These are phyloP conservation scores for Miscanthus lutarioriparius DNA, from an alignment of 176 grass and related monocot species.

Conservation along the genomic window DNA sequence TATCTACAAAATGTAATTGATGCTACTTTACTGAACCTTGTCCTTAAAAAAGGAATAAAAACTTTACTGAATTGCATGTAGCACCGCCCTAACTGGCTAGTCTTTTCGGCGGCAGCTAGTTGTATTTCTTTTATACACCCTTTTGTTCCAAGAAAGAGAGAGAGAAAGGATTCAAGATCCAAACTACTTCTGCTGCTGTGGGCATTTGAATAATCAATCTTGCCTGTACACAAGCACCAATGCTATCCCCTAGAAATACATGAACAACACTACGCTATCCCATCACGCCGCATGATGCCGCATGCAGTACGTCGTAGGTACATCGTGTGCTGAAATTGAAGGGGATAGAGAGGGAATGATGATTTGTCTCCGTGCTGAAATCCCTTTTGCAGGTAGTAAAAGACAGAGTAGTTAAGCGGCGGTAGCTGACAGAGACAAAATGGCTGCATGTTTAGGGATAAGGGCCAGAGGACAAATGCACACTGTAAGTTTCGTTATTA, in stretches of 20 bases:
- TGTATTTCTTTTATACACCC: not conserved
- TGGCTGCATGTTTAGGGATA: slow-evolving; percentile 64
- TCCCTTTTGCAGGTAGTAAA: slow-evolving; percentile 8
- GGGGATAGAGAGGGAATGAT: slow-evolving; percentile 45
- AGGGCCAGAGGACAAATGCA: slow-evolving; percentile 56
- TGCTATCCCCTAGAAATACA: slow-evolving; percentile 29
- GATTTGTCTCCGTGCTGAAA: slow-evolving; percentile 38
- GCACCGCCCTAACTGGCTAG: not conserved
- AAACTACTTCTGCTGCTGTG: not conserved
- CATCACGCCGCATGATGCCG: not conserved
- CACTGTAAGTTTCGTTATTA: slow-evolving; percentile 47
- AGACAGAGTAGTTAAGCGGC: slow-evolving; percentile 29
- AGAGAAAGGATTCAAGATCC: not conserved
- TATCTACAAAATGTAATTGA: not conserved
- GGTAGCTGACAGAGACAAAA: slow-evolving; percentile 47
- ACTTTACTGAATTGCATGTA: not conserved
- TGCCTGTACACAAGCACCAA: slow-evolving; percentile 14
- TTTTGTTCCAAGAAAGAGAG: not conserved
- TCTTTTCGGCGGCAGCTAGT: not conserved
- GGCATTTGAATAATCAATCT: not conserved
- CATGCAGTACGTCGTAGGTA: not conserved
- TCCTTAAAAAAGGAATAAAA: too few species aligned
- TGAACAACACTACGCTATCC: not conserved
- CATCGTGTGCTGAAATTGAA: slow-evolving; percentile 50
- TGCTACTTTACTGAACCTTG: not conserved